These are phyloP conservation scores for Trichosanthes truncata DNA, from an alignment of 306 rosid genomes.

Conservation along the genomic window DNA sequence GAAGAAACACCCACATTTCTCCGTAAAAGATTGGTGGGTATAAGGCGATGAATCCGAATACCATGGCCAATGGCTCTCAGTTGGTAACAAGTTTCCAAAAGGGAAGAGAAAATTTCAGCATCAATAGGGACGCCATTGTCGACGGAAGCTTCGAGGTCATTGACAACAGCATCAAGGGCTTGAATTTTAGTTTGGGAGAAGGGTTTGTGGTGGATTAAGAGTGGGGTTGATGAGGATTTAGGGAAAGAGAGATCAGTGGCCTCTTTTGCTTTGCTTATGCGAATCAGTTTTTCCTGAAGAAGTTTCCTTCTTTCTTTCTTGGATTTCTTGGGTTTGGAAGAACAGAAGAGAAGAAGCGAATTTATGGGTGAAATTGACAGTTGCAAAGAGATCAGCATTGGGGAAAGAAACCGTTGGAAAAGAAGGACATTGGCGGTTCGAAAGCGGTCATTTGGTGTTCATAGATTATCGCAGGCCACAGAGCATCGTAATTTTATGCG, in stretches of 20 bases:
- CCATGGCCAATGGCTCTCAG: constrained; percentile 40
- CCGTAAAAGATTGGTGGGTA: constrained; percentile 38
- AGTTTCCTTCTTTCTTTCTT: constrained; percentile 17
- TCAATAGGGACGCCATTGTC: constrained; percentile 47
- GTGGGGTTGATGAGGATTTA: constrained; percentile 58
- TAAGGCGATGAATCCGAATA: constrained; percentile 52
- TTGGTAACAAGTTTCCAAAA: constrained; percentile 63
- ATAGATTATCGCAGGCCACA: background rate
- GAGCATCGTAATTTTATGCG: background rate
- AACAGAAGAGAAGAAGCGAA: constrained; percentile 14
- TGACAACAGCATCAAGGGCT: constrained; percentile 58
- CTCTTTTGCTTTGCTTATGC: constrained; percentile 10
- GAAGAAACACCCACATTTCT: constrained; percentile 57
- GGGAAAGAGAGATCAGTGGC: constrained; percentile 30
- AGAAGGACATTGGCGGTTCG: background rate
- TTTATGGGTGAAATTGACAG: constrained; percentile 6
- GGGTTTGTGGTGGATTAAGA: constrained; percentile 42
- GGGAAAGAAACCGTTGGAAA: background rate
- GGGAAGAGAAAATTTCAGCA: constrained; percentile 52
- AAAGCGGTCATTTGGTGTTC: background rate
- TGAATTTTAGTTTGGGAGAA: constrained; percentile 43
- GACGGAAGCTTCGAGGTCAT: constrained; percentile 48
- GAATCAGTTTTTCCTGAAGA: constrained; percentile 19
- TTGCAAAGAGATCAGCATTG: constrained; percentile 31
- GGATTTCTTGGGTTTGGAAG: constrained; percentile 23